phyloP scores from a whole-genome alignment of 345 rosid genomes.

The Populus ilicifolia region DNA sequence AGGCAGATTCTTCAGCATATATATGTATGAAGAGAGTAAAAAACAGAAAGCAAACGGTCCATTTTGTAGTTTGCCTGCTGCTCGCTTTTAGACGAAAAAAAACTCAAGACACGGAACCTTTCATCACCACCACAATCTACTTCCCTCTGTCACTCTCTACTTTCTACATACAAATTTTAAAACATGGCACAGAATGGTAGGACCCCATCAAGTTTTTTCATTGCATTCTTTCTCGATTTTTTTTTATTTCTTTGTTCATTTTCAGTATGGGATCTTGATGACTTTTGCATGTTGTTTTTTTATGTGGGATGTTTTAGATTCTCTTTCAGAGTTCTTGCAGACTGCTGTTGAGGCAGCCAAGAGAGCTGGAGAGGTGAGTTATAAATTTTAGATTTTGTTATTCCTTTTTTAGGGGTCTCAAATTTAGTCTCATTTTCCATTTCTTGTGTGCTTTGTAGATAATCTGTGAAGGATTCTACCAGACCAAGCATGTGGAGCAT shows the following conservation, averaged over 20 bases:
- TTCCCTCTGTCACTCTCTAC: background rate
- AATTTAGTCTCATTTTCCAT: background rate
- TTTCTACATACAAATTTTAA: background rate
- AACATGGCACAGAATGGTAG: conserved; percentile 59
- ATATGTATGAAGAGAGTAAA: background rate
- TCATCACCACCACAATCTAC: background rate
- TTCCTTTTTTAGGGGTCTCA: background rate
- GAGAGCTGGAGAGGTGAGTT: conserved; percentile 70
- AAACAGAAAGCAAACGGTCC: background rate
- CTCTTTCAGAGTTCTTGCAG: conserved; percentile 48
- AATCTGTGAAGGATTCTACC: conserved; percentile 73
- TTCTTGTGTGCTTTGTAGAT: conserved; percentile 35
- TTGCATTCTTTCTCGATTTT: background rate
- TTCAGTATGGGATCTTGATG: conserved; percentile 1
- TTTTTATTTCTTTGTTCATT: background rate
- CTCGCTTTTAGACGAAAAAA: background rate
- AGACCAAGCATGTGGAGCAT: conserved; percentile 87
- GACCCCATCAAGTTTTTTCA: background rate
- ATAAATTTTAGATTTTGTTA: background rate
- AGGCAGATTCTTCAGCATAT: background rate
- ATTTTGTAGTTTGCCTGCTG: background rate
- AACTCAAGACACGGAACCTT: background rate
- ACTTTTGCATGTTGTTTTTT: conserved; percentile 2
- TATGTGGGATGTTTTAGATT: conserved; percentile 37
- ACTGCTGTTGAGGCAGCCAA: conserved; percentile 88